Base-by-base conservation (phyloP, 768 basidiomycete species). In the Lentinula guzmanii region DNA sequence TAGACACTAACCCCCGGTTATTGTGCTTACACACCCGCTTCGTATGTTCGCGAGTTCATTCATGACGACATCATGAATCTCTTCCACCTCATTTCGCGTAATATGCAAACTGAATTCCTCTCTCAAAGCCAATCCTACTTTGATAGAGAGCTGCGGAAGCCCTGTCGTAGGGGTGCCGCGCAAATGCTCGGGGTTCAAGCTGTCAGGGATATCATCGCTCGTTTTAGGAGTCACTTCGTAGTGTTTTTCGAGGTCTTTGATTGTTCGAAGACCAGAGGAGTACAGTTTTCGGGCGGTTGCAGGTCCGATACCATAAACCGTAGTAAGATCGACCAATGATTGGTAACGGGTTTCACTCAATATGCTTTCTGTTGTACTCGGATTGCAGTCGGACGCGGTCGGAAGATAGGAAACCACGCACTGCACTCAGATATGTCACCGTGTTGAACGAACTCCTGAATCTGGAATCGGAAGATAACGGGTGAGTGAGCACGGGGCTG, bases 221-320 rank as follows among this genome's bases (percentile, higher is more conserved):
- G 64, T 69, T 16, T 65, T 61, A 16, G 75, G 67, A 21, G 58
- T 35, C 34, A 80, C 77, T 60, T 82, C 83, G 68, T 87, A 90
- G 67, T 86, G 86, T 43, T 79, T 75, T 62, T 87, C 83, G 51
- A 95, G 79, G 68, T 92, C 86, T 4, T 83, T 79, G 6, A 93
- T 69, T 0, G 83, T 87, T 37, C 90, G 83, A 48, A 91, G 71
- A 2, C 88, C 87, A 46, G 80, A 74, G 35, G 81, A 81, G 69
- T 86, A 90, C 4, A 92, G 77, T 42, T 79, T 74, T 5, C 85
- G 80, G 5, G 92, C 89, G 6, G 80, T 89, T n/a, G 74, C 71
- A 0, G 91, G 78, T 6, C 92, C 92, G 37, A 94, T 86, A 8
- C 90, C 87, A 58, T 94, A 85, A 60, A 94, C 72, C 5, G 82